Conservation (phyloP, 192 early-diverging fungal species). For the Lobosporangium transversale region DNA sequence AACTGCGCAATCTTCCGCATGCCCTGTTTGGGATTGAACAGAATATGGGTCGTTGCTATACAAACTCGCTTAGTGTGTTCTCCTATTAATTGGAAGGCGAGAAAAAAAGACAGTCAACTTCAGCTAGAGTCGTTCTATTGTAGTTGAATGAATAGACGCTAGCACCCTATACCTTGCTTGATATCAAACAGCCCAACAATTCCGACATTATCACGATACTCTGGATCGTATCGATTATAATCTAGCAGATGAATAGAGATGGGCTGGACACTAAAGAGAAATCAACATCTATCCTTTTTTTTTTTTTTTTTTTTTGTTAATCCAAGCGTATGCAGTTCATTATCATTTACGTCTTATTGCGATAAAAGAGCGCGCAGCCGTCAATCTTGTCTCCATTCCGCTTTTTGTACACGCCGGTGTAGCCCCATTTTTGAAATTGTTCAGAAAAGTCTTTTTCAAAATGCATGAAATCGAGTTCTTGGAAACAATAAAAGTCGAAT, state of each 20-base stretch:
- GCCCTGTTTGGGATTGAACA: conserved; percentile 25
- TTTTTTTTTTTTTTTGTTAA: too few relatives aligned
- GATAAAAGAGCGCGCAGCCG: conserved; percentile 45
- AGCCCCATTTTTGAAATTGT: conserved; percentile 11
- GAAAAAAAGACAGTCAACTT: not conserved
- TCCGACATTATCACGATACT: conserved; percentile 30
- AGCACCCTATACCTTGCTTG: conserved; percentile 27
- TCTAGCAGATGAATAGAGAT: not conserved
- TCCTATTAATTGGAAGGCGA: not conserved
- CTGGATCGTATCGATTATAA: conserved; percentile 7
- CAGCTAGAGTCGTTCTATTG: not conserved
- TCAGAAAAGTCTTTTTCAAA: conserved; percentile 5
- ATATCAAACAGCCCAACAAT: conserved; percentile 42
- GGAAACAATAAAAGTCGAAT: conserved; percentile 42
- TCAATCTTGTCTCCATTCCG: conserved; percentile 27
- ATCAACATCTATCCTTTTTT: too few relatives aligned
- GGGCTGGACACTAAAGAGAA: conserved; percentile 6
- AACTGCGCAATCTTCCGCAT: conserved; percentile 47
- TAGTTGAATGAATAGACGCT: too few relatives aligned
- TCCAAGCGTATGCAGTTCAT: too few relatives aligned
- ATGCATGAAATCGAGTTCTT: conserved; percentile 27
- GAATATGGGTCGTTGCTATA: conserved; percentile 37
- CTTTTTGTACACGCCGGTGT: conserved; percentile 13
- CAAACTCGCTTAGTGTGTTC: conserved; percentile 8
- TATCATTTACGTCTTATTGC: conserved; percentile 13